Percentiles rank a stretch among this genome's conserved stretches.
Evolutionary conservation across 1,284 basidiomycete genomes (phyloP).

Genomic region (Pseudozyma thailandica): DNA sequence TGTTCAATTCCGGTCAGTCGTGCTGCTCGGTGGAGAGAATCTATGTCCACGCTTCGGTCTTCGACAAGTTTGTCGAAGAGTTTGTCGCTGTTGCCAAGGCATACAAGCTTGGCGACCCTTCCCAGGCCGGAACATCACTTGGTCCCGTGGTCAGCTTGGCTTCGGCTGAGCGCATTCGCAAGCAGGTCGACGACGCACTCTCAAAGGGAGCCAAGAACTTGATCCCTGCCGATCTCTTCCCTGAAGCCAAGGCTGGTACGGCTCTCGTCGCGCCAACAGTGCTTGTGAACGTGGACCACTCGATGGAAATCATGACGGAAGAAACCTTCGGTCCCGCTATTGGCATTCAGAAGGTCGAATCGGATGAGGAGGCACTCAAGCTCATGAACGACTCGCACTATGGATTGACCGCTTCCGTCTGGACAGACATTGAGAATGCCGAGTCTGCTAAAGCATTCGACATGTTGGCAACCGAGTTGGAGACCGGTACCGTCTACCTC

Average conservation of each 20-base stretch:
- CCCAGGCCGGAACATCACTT: slow-evolving; percentile 77
- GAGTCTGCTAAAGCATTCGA: slow-evolving; percentile 78
- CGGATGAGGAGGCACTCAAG: slow-evolving; percentile 83
- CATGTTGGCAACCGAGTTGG: slow-evolving; percentile 77
- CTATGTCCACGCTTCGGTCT: slow-evolving; percentile 87
- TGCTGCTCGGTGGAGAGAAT: slow-evolving; percentile 90
- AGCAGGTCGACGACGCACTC: slow-evolving; percentile 82
- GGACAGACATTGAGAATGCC: slow-evolving; percentile 78
- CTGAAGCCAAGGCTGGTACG: slow-evolving; percentile 75
- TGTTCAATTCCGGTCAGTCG: slow-evolving; percentile 95
- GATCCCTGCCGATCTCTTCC: slow-evolving; percentile 72
- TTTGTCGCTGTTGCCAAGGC: slow-evolving; percentile 80
- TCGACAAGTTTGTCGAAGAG: slow-evolving; percentile 81
- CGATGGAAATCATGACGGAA: slow-evolving; percentile 91
- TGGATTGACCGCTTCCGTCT: slow-evolving; percentile 90
- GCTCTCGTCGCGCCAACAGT: slow-evolving; percentile 90
- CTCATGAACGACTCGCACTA: slow-evolving; percentile 98
- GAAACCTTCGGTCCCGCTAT: slow-evolving; percentile 79
- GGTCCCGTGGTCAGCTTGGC: slow-evolving; percentile 90
- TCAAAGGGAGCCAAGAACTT: slow-evolving; percentile 29
- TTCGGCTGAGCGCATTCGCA: slow-evolving; percentile 82
- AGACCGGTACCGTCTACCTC: slow-evolving; percentile 90
- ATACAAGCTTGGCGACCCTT: slow-evolving; percentile 88
- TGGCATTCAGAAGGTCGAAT: slow-evolving; percentile 86
- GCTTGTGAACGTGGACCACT: slow-evolving; percentile 85